Evolutionary conservation across 768 basidiomycete species (phyloP), one percentile per base, ranked within the genome.

Genomic region (Mycena filopes): DNA sequence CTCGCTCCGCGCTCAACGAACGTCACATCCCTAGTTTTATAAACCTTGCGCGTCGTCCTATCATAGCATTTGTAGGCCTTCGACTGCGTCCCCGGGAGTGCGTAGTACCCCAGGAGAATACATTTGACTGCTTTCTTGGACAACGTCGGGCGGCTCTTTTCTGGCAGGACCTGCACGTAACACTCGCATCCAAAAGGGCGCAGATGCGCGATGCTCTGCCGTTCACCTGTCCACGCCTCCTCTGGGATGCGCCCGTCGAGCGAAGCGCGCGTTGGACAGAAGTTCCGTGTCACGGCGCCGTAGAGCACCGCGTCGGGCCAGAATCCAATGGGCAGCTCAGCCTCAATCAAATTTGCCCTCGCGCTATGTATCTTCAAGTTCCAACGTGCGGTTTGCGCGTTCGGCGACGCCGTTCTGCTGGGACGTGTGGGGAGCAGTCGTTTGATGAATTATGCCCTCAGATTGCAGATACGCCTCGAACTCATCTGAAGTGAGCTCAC

Each of bases 371-470:
- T n/a, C n/a, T n/a, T n/a, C n/a, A n/a, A n/a, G 69, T 0, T 74
- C 18, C 0, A 77, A 41, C 0, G 73, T 74, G 13, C 61, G 13
- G 50, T 77, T 79, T 9, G 65, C 55, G 1, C 73, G 36, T 38
- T 83, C 79, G 0, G 77, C 79, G 0, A 79, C 54, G 0, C 80
- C 74, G 38, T 79, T 79, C 36, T 80, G 74, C 11, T 68, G 46
- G 0, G 76, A 77, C 3, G 72, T 70, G 23, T 78, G 73, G 0
- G 76, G 76, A 0, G 70, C 69, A 0, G 75, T 79, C 0, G 64
- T 67, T 18, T 81, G 70, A 0, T 75, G 23, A 1, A 72, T 59
- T 1, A 81, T 76, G 0, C 78, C 76, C 0, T 70, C 60, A 0
- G 53, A 4, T 0, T 23, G 36, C 33, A 71, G 74, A 29, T 68